These are phyloP conservation scores for Hypoxylon perforatum DNA, from an alignment of 495 filamentous ascomycete species.

Conservation along the genomic window DNA sequence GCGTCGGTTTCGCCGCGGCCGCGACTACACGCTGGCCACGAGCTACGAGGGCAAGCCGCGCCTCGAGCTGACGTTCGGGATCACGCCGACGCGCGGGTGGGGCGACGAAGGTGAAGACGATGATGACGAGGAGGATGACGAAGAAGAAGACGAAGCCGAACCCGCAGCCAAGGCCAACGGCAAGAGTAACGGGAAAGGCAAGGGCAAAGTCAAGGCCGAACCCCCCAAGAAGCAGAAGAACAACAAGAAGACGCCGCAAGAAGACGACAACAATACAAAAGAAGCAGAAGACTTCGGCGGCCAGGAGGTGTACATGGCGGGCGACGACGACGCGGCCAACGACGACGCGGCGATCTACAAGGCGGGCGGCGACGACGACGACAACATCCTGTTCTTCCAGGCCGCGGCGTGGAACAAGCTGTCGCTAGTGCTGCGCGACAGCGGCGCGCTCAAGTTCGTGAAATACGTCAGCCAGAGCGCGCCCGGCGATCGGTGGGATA, in stretches of 20 bases:
- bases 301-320: slow-evolving; percentile 92
- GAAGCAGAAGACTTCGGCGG: slow-evolving; percentile 74
- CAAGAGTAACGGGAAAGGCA: slow-evolving; percentile 35
- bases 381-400: slow-evolving; percentile 90
- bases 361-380: slow-evolving; percentile 84
- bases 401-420: slow-evolving; percentile 90
- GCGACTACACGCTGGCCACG: slow-evolving; percentile 93
- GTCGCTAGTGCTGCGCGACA: slow-evolving; percentile 88
- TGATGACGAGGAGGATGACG: slow-evolving; percentile 60
- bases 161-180: slow-evolving; percentile 39
- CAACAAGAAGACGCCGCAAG: slow-evolving; percentile 43
- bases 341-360: slow-evolving; percentile 90
- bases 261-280: slow-evolving; percentile 36
- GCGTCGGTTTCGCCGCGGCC: slow-evolving; percentile 83
- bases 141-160: slow-evolving; percentile 54
- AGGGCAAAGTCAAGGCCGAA: slow-evolving; percentile 57
- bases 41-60: slow-evolving; percentile 82
- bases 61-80: slow-evolving; percentile 84
- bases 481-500: slow-evolving; percentile 92
- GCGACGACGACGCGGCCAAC: slow-evolving; percentile 74
- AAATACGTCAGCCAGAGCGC: slow-evolving; percentile 91
- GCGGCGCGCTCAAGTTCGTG: slow-evolving; percentile 87
- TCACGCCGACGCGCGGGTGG: slow-evolving; percentile 88
- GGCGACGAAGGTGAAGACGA: slow-evolving; percentile 73
- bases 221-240: slow-evolving; percentile 43